These are phyloP conservation scores for Codiaeum variegatum DNA, from an alignment of 441 rosid species.

Conservation along the genomic window DNA sequence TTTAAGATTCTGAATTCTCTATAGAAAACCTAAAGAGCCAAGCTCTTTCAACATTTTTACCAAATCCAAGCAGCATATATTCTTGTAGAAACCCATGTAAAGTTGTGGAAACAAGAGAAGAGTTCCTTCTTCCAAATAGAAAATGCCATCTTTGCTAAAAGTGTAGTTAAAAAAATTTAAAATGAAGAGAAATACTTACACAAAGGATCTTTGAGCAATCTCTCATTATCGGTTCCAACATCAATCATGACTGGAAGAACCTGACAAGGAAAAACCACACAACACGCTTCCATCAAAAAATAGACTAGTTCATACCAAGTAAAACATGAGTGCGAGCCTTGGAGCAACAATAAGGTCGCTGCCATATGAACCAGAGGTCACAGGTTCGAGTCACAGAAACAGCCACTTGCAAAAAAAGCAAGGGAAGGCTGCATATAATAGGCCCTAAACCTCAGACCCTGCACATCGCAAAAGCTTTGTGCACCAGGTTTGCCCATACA, in stretches of 20 bases:
- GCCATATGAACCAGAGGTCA: too few relatives aligned
- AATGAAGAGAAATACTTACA: conserved; percentile 50
- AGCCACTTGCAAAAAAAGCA: too few relatives aligned
- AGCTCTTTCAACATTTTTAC: neutral
- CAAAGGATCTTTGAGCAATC: conserved; percentile 71
- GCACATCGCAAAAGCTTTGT: too few relatives aligned
- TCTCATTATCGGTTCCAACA: conserved; percentile 96
- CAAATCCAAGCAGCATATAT: neutral
- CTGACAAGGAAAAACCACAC: conserved; percentile 31
- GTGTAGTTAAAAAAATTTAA: neutral
- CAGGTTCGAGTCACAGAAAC: too few relatives aligned
- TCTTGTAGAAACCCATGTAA: neutral
- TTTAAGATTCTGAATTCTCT: conserved; percentile 13
- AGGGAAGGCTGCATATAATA: too few relatives aligned
- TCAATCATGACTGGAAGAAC: conserved; percentile 99
- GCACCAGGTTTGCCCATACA: too few relatives aligned
- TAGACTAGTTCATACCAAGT: neutral
- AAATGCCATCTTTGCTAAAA: neutral
- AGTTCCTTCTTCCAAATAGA: neutral
- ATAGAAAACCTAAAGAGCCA: neutral
- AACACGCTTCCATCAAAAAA: conserved; percentile 7
- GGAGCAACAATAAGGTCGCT: too few relatives aligned
- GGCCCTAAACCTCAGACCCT: too few relatives aligned
- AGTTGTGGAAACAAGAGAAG: neutral
- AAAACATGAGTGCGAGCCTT: too few relatives aligned